These are phyloP conservation scores for Kickxella alabastrina DNA, from an alignment of 192 early-diverging fungal species.

Conservation along the genomic window DNA sequence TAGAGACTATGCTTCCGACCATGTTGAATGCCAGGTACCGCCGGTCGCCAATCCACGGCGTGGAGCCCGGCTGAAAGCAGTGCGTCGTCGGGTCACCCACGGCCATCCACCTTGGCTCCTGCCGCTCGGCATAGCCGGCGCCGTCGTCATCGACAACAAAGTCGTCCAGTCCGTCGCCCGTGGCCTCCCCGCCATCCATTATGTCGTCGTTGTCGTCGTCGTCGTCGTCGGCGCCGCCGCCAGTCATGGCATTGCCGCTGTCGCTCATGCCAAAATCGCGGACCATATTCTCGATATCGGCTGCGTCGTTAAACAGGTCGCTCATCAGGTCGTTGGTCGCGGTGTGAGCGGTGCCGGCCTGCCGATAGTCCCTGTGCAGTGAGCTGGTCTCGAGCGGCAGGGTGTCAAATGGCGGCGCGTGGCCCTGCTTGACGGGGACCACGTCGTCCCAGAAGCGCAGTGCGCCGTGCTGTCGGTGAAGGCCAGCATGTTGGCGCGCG, in stretches of 20 bases:
- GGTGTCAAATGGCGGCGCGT: conserved; percentile 20
- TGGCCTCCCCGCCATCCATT: conserved; percentile 32
- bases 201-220: conserved; percentile 10
- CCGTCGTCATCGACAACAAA: conserved; percentile 92
- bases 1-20: conserved; percentile 71
- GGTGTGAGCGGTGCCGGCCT: conserved; percentile 1
- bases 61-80: conserved; percentile 84
- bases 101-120: conserved; percentile 34
- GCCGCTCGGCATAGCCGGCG: conserved; percentile 57
- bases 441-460: conserved; percentile 59
- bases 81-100: conserved; percentile 14
- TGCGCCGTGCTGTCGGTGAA: conserved; percentile 58
- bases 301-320: conserved; percentile 43
- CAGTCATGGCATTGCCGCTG: conserved; percentile 9
- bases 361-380: background rate
- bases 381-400: background rate
- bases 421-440: conserved; percentile 46
- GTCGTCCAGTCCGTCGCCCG: conserved; percentile 63
- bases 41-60: conserved; percentile 54
- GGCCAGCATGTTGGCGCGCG: conserved; percentile 59
- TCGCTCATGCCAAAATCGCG: too few relatives aligned
- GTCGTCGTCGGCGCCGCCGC: conserved; percentile 4
- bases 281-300: conserved; percentile 1
- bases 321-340: conserved; percentile 45
- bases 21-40: conserved; percentile 82